phyloP scores from a whole-genome alignment of 2,329 filamentous ascomycete genomes.

The Sporothrix dimorphospora region DNA sequence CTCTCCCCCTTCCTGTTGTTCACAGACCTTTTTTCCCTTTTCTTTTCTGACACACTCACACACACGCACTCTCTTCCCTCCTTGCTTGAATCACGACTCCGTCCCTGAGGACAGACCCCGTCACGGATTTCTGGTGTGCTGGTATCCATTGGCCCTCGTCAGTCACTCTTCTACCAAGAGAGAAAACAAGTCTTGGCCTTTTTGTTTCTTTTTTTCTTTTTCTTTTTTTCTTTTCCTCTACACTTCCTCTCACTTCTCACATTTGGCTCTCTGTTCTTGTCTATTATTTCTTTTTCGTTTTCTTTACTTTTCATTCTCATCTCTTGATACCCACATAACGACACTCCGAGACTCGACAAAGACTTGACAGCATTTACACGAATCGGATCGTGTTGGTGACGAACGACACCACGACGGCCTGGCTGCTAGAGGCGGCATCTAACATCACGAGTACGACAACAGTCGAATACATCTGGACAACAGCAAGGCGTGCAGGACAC shows the following conservation, averaged over 20 bases:
- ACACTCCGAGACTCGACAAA: background rate
- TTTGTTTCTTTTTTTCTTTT: slow-evolving; percentile 19
- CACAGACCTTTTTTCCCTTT: background rate
- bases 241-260: background rate
- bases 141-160: slow-evolving; percentile 5
- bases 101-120: background rate
- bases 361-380: background rate
- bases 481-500: slow-evolving; percentile 14
- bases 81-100: background rate
- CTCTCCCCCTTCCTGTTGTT: background rate
- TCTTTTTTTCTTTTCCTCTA: background rate
- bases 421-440: background rate
- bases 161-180: background rate
- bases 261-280: background rate
- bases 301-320: background rate
- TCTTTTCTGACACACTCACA: background rate
- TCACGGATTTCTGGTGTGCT: background rate
- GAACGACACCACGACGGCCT: background rate
- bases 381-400: background rate
- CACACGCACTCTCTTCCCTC: background rate
- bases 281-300: background rate
- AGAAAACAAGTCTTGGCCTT: background rate
- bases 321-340: background rate
- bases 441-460: background rate
- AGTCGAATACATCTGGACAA: background rate